Base-by-base conservation (phyloP, 495 filamentous ascomycete species). In the Glarea lozoyensis region DNA sequence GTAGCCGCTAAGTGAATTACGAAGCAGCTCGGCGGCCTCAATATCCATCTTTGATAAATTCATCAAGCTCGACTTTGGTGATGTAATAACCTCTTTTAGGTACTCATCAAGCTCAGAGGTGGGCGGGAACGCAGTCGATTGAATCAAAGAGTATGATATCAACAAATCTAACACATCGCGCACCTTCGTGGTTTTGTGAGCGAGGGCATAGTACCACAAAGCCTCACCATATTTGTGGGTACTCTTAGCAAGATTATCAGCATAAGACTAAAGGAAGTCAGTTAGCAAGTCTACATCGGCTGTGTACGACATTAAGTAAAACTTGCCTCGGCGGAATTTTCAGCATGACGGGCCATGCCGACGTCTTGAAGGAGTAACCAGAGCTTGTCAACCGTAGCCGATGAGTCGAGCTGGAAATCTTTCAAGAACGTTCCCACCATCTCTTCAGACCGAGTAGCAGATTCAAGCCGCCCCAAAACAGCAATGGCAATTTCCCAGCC, bases 401-500 rank as follows among this genome's bases (percentile, higher is more conserved):
- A 62, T 23, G 80, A 82, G 24, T 79, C 67, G 10, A 90, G 66
- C 15, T 78, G 70, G 27, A 93, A 61, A 13, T 68, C 62, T 17
- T 72, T 61, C 3, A 94, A 63, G 22, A 94, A 60, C 15, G 78
- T 69, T 27, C 71, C 62, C 7, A 94, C 79, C 48, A 74, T 76
- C 47, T 81, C 75, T 52, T 81, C 76, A 23, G 79, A 82, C 42
- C 71, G 62, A 34, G 70, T 57, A 1, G 63, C 57, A 43, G 88
- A 78, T 37, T 87, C 78, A 46, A 96, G 62, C 20, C 89, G 74
- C 27, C 77, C 78, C 22, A 93, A 63, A 11, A 92, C 70, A 33
- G 85, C 75, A 41, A 94, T 73, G 0, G 86, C 81, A 44, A 94
- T 60, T 60, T 96, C 83, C 89, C 89, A 96, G 10, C 88, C 88